Evolutionary conservation across 148 eudicot species (phyloP), one percentile per base, ranked within the genome.

Genomic region (Rhododendron molle): DNA sequence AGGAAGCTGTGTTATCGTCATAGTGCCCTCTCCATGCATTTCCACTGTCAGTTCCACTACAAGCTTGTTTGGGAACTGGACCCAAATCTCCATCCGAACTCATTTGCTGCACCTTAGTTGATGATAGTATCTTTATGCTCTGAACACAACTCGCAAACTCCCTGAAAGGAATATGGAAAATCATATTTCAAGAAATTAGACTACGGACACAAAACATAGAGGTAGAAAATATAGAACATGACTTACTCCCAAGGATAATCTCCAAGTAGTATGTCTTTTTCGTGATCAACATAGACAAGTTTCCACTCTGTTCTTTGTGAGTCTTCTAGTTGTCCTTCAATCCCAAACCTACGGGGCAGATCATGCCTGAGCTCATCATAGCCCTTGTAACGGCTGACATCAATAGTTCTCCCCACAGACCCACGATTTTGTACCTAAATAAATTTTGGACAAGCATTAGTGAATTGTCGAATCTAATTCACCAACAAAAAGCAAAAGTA

Each of bases 201-300:
- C 23, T 1, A 73, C 36, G 46, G 40, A 67, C 60, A 88, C 73
- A 38, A 20, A 16, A 54, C 1, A 81, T 1, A 82, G 23, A 54
- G 14, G 47, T 28, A 43, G 44, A 11, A 28, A 34, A 20, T 28
- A 28, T 28, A 46, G 6, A 56, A 28, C 5, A 46, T 21, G 47
- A 94, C 99, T 95, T 92, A 97, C 99, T 97, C 99, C 99, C 99
- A 97, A 0, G 99, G 99, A 88, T 97, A 98, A 85, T 97, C 99
- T 71, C 99, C 99, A 38, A 97, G 93, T 74, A 97, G 89, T 78
- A 97, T 94, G 89, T 97, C 99, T 84, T 93, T 94, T 90, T 97
- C 99, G 65, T 95, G 98, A 91, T 97, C 99, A 40, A 97, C 95
- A 71, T 97, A 97, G 52, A 97, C 99, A 74, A 97, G 98, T 85